Base-by-base conservation (phyloP, 2,329 filamentous ascomycete species). In the Venturia pyrina region DNA sequence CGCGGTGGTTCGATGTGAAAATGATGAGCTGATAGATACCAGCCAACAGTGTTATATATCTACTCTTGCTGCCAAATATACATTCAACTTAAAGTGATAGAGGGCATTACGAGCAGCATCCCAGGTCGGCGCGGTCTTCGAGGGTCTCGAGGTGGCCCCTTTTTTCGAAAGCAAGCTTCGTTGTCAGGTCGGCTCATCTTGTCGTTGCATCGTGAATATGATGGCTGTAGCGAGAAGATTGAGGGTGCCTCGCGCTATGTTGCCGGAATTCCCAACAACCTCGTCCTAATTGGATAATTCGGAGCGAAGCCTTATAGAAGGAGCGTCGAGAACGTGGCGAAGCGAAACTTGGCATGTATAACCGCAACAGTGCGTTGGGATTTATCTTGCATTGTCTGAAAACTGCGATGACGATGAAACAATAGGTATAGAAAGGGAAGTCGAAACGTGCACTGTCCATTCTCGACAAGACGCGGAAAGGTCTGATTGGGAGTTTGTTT, bases 401-500 rank as follows among this genome's bases (percentile, higher is more conserved):
- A 50, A 11, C 46, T 19, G 11, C 7, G 28, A 32, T 19, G 28
- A 34, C 19, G 32, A 59, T 59, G 53, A 59, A 59, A 59, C 53
- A 59, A 59, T 11, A 7, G 53, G 32, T n/a, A n/a, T 19, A 21
- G 46, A 37, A 32, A 59, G 32, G 5, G 13, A 59, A 8, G 28
- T n/a, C 53, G 28, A 59, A 59, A 59, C 28, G 53, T 37, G 53
- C 53, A 59, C 53, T 59, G 53, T 59, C 28, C 53, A 8, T 59
- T 59, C 32, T n/a, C 53, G 32, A 59, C 32, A 15, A n/a, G 32
- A 37, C 53, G 53, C 19, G 19, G 53, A 7, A 37, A 28, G 32
- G 3, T 37, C 32, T 59, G 53, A 59, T 59, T 59, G 53, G 53
- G 15, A 59, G 53, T 15, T n/a, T 19, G 5, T 37, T n/a, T n/a